phyloP scores from a whole-genome alignment of 805 yeast genomes.

The Torulaspora microellipsoides region DNA sequence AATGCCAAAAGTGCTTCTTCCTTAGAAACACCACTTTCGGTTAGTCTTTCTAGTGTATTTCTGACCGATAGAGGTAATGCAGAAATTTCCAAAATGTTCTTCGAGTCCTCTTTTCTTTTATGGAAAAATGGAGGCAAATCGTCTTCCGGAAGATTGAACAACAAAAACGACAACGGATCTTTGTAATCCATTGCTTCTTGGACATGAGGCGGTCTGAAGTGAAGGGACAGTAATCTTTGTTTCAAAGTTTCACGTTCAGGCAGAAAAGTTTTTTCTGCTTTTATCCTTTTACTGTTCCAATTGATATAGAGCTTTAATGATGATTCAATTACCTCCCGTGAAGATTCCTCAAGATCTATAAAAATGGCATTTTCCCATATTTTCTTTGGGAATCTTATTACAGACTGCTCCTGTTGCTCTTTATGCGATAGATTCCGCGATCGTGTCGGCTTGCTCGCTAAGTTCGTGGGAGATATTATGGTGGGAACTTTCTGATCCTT shows the following conservation, averaged over 20 bases:
- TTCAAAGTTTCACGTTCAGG: constrained; percentile 21
- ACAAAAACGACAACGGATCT: constrained; percentile 46
- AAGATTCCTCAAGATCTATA: constrained; percentile 60
- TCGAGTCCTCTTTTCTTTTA: constrained; percentile 53
- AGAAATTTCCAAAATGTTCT: constrained; percentile 48
- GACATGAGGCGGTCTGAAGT: constrained; percentile 67
- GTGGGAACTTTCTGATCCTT: constrained; percentile 48
- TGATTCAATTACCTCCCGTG: constrained; percentile 58
- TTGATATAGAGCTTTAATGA: constrained; percentile 52
- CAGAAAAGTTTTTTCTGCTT: constrained; percentile 1
- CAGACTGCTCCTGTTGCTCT: not conserved
- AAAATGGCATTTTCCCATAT: constrained; percentile 70
- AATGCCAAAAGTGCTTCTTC: constrained; percentile 55
- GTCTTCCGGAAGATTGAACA: constrained; percentile 90
- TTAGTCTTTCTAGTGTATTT: constrained; percentile 51
- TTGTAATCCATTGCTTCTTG: constrained; percentile 63
- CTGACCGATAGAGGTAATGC: constrained; percentile 41
- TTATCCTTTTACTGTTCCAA: constrained; percentile 40
- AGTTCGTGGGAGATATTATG: constrained; percentile 35
- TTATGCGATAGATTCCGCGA: not conserved
- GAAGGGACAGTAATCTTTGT: constrained; percentile 42
- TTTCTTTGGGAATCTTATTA: constrained; percentile 40
- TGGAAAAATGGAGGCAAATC: constrained; percentile 71
- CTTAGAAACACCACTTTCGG: constrained; percentile 65
- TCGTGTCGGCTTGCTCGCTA: not conserved